phyloP scores from a whole-genome alignment of 2,329 filamentous ascomycete genomes.

The Alternaria gaisen region DNA sequence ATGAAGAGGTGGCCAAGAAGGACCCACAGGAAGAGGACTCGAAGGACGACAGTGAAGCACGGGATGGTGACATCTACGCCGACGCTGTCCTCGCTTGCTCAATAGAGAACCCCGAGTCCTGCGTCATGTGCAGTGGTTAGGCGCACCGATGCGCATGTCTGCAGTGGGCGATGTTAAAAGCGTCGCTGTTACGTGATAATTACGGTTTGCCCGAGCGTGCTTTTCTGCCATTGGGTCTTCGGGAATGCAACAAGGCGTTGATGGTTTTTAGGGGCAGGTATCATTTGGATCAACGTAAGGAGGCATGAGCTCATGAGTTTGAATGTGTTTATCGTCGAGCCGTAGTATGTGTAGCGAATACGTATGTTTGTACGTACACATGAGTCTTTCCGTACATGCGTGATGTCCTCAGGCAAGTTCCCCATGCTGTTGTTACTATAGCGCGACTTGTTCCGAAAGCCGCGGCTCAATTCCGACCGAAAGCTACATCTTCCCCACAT shows the following conservation, averaged over 20 bases:
- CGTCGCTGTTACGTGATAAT: slow-evolving; percentile 14
- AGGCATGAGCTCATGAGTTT: slow-evolving; percentile 37
- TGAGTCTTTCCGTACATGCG: neutral
- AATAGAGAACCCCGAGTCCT: slow-evolving; percentile 95
- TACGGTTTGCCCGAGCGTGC: neutral
- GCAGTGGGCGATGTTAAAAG: neutral
- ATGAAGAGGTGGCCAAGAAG: slow-evolving; percentile 70
- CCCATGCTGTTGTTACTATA: neutral
- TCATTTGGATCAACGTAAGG: slow-evolving; percentile 18
- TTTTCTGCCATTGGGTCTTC: slow-evolving; percentile 8
- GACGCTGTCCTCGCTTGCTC: slow-evolving; percentile 92
- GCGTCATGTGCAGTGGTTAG: slow-evolving; percentile 97
- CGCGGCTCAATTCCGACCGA: slow-evolving; percentile 22
- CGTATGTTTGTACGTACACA: neutral
- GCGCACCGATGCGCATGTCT: neutral
- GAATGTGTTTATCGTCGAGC: slow-evolving; percentile 17
- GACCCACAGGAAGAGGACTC: slow-evolving; percentile 76
- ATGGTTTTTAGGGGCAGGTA: slow-evolving; percentile 17
- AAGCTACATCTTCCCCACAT: slow-evolving; percentile 14
- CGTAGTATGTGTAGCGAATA: slow-evolving; percentile 22
- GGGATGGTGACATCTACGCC: slow-evolving; percentile 93
- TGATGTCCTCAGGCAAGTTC: neutral
- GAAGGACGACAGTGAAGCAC: slow-evolving; percentile 73
- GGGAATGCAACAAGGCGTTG: slow-evolving; percentile 23
- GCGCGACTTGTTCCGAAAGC: slow-evolving; percentile 6